A percentile compares a stretch with the other conserved stretches of the same genome.
Conservation (phyloP, 208 protist species). For the Naegleria gruberi region DNA sequence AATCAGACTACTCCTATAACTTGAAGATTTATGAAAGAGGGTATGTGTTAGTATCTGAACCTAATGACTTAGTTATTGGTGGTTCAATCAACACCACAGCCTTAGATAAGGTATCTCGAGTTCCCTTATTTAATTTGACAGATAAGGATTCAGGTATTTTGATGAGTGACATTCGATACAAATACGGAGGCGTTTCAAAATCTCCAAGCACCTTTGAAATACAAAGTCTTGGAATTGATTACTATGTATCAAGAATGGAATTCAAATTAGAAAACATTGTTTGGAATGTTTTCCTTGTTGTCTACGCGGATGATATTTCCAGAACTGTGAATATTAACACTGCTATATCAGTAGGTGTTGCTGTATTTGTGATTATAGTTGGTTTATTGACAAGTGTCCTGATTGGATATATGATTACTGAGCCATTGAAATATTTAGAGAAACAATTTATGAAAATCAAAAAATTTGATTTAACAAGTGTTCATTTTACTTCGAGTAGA, state of each 20-base stretch:
- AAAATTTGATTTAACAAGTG: background rate
- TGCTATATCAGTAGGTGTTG: background rate
- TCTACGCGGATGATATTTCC: background rate
- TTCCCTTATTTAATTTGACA: background rate
- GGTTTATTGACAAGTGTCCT: background rate
- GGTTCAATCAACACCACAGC: background rate
- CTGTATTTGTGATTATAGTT: background rate
- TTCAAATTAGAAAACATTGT: background rate
- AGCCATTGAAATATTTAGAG: background rate
- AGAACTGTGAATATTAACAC: background rate
- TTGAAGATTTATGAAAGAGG: background rate
- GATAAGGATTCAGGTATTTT: background rate
- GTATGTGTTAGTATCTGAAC: background rate
- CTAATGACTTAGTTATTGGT: background rate
- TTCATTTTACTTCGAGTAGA: background rate
- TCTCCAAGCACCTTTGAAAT: background rate
- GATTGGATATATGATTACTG: background rate
- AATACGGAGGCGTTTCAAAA: background rate
- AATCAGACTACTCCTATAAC: too few relatives aligned
- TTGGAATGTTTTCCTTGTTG: background rate
- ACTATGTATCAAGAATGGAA: background rate
- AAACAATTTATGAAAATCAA: conserved; percentile 6
- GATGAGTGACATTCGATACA: background rate
- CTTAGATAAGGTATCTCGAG: background rate
- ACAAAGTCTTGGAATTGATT: background rate